Evolutionary conservation across 1,284 basidiomycete species (phyloP), one percentile per base, ranked within the genome.

Genomic region (Ustilago esculenta): DNA sequence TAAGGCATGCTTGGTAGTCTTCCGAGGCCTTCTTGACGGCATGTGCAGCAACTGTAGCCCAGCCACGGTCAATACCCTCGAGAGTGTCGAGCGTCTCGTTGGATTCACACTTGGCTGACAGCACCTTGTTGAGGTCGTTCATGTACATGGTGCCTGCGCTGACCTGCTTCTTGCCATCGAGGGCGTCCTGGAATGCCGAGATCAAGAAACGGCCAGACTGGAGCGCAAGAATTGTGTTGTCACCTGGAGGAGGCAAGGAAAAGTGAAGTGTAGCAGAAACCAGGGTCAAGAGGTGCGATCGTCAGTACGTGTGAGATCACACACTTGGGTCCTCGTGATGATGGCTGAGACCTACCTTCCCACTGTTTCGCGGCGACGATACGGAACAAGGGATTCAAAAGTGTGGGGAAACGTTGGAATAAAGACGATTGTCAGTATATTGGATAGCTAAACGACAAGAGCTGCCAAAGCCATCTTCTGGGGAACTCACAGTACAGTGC

Each of bases 201-300:
- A 87, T 83, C 17, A 87, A 82, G 11, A 85, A 82, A 37, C 86
- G 84, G 35, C 86, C 86, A 18, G 85, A 82, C 79, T 87, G 86
- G 10, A 87, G 77, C 15, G 84, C 83, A 15, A 87, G 79, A 46
- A 86, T 86, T 17, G 79, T 81, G 67, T 86, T 86, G 81, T 86
- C 86, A 20, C 86, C 55, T 58, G 40, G 8, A 37, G 35, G 20
- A 18, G 23, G 15, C 4, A 21, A 25, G 10, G 17, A 23, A 17
- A 35, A 20, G 15, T 6, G 12, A 15, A 35, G 12, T 4, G 20
- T 17, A n/a, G 36, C 8, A 10, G n/a, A n/a, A n/a, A n/a, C n/a
- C n/a, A n/a, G n/a, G n/a, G n/a, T n/a, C n/a, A n/a, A n/a, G n/a
- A n/a, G n/a, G n/a, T n/a, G n/a, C n/a, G n/a, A n/a, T n/a, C n/a